Conservation (phyloP, 441 rosid species). For the Rhodomyrtus psidioides region DNA sequence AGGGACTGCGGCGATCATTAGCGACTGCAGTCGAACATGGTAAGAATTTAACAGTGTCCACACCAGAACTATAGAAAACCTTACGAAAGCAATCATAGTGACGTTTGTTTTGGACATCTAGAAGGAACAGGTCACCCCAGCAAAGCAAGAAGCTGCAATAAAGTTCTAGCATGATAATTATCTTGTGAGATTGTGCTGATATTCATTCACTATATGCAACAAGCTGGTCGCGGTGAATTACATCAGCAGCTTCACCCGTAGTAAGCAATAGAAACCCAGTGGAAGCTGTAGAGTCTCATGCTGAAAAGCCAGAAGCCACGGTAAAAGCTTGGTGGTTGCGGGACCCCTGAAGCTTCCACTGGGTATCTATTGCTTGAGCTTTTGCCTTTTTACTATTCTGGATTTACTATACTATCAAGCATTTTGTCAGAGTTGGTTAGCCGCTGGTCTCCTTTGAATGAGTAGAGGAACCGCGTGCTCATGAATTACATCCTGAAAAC, state of each 20-base stretch:
- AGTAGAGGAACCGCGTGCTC: background rate
- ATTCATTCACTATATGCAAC: too few species aligned
- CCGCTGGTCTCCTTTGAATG: background rate
- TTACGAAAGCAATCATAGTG: background rate
- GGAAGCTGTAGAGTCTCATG: background rate
- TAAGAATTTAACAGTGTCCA: background rate
- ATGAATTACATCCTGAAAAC: background rate
- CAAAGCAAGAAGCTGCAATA: background rate
- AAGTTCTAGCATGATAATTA: background rate
- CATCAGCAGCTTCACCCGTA: background rate
- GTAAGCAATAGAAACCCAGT: background rate
- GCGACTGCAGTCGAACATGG: conserved; percentile 39
- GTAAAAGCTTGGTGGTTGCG: background rate
- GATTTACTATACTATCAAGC: background rate
- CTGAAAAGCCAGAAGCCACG: background rate
- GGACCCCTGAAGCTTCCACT: background rate
- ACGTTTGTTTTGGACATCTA: background rate
- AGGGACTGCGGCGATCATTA: conserved; percentile 93
- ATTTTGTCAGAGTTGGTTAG: background rate
- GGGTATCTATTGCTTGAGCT: too few species aligned
- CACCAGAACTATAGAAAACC: background rate
- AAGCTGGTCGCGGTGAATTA: background rate
- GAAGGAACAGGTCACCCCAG: background rate
- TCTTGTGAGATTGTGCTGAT: too few species aligned
- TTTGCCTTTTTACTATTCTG: too few species aligned